Conservation (phyloP, 805 yeast species). For the Saturnispora ahearnii region DNA sequence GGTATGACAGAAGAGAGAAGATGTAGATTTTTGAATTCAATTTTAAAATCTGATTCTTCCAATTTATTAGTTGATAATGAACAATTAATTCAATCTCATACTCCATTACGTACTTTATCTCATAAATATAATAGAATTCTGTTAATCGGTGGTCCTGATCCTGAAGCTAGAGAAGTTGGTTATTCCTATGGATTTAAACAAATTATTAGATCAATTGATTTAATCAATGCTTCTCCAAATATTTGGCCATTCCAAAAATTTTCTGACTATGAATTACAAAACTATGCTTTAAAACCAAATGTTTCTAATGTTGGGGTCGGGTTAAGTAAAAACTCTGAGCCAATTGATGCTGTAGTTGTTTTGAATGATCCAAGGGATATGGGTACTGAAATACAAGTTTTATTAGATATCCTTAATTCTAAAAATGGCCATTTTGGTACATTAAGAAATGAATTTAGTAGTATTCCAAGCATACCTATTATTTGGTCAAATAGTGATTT, state of each 20-base stretch:
- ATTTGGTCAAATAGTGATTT: constrained; percentile 74
- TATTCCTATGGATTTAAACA: constrained; percentile 65
- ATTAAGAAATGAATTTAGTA: constrained; percentile 34
- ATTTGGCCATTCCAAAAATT: constrained; percentile 64
- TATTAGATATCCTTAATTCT: constrained; percentile 59
- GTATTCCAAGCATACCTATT: constrained; percentile 57
- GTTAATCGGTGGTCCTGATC: constrained; percentile 73
- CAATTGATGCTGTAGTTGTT: constrained; percentile 69
- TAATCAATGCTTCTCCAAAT: constrained; percentile 44
- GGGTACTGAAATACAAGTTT: constrained; percentile 77
- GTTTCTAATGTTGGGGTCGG: constrained; percentile 18
- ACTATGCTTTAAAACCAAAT: constrained; percentile 30
- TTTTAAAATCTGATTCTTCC: constrained; percentile 28
- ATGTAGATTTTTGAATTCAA: constrained; percentile 39
- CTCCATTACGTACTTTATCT: constrained; percentile 63
- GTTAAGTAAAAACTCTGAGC: constrained; percentile 20
- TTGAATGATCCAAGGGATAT: constrained; percentile 87
- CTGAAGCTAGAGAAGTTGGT: constrained; percentile 72
- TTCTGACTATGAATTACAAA: constrained; percentile 34
- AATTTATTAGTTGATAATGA: constrained; percentile 38
- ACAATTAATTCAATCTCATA: constrained; percentile 80
- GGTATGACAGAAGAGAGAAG: constrained; percentile 45
- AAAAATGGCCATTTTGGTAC: constrained; percentile 59
- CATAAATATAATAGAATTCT: constrained; percentile 50
- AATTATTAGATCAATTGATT: constrained; percentile 65